phyloP scores from a whole-genome alignment of 345 rosid species.

The Gossypium longicalyx region DNA sequence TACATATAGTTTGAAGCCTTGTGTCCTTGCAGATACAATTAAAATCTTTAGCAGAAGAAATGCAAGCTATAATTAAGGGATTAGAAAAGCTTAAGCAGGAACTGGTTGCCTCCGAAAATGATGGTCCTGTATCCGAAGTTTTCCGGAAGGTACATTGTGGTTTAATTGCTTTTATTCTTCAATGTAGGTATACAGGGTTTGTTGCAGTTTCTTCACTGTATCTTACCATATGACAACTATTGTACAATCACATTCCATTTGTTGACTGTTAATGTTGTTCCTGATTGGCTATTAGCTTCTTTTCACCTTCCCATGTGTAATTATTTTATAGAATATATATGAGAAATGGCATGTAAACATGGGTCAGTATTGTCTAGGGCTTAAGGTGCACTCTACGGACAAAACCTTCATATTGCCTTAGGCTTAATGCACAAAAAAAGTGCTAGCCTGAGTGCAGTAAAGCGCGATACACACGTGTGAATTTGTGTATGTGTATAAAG shows the following conservation, averaged over 20 bases:
- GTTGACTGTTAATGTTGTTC: neutral
- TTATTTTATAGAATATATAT: neutral
- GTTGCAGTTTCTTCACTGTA: conserved; percentile 1
- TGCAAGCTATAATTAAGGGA: conserved; percentile 98
- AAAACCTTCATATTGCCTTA: no score
- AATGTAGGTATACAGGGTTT: neutral
- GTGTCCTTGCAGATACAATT: conserved; percentile 71
- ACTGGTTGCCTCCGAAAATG: conserved; percentile 76
- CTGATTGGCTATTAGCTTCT: neutral
- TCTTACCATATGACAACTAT: neutral
- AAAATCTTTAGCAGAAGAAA: conserved; percentile 95
- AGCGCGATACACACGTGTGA: no score
- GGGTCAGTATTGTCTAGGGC: no score
- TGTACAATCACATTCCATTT: neutral
- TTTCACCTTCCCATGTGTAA: neutral
- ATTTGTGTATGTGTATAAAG: no score
- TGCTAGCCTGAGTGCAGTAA: no score
- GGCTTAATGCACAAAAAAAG: no score
- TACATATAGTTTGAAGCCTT: conserved; percentile 17
- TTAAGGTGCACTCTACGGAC: no score
- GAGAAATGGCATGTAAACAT: neutral
- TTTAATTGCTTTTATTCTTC: conserved; percentile 12
- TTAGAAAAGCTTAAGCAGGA: conserved; percentile 92
- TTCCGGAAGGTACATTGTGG: conserved; percentile 63
- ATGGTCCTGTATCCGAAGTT: conserved; percentile 92